A percentile compares a stretch with the other conserved stretches of the same genome.
Evolutionary conservation across 148 eudicot species (phyloP).

Genomic region (Linanthus parryae): DNA sequence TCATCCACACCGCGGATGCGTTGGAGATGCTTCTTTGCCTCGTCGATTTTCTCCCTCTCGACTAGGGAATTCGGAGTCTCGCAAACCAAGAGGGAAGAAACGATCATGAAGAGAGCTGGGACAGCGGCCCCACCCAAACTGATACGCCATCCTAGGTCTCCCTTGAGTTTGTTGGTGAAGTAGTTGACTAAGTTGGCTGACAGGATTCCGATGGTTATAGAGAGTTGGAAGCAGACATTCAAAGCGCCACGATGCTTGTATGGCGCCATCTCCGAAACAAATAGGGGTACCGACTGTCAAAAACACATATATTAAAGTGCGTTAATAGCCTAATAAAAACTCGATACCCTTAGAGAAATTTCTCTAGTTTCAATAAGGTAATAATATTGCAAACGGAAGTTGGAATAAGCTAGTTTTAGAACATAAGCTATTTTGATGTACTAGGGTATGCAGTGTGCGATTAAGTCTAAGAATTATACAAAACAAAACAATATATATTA

Average conservation of each 20-base stretch:
- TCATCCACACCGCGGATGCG: conserved; percentile 21
- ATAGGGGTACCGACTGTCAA: conserved; percentile 19
- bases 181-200: conserved; percentile 21
- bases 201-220: conserved; percentile 21
- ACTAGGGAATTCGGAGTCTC: conserved; percentile 28
- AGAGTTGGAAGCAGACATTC: conserved; percentile 22
- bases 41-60: conserved; percentile 9
- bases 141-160: conserved; percentile 17
- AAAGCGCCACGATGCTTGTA: conserved; percentile 18
- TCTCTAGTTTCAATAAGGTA: neutral
- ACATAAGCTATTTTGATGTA: too few relatives aligned
- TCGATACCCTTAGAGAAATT: neutral
- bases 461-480: too few relatives aligned
- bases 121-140: conserved; percentile 20
- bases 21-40: conserved; percentile 9
- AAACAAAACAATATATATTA: neutral
- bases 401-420: neutral
- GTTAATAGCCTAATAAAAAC: neutral
- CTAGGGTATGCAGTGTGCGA: too few relatives aligned
- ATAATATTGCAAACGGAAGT: neutral
- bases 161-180: neutral
- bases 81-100: conserved; percentile 11
- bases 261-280: conserved; percentile 31
- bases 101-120: conserved; percentile 17
- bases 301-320: neutral